Percentiles rank a stretch among this genome's conserved stretches.
Evolutionary conservation across 1,284 basidiomycete species (phyloP).

Genomic region (Golubevia sp.): DNA sequence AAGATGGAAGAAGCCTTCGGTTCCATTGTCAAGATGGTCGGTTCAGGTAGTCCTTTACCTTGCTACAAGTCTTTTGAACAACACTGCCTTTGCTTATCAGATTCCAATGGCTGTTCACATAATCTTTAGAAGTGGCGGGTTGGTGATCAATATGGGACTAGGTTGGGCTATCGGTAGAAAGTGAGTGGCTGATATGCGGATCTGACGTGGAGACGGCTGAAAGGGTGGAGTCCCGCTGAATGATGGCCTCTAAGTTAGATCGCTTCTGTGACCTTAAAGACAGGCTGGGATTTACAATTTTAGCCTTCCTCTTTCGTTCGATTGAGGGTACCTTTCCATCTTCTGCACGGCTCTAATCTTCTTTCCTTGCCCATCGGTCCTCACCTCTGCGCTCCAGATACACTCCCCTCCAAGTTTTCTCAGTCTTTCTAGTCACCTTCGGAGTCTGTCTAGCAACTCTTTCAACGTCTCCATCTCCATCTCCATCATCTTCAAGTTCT

Average conservation of each 20-base stretch:
- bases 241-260: neutral
- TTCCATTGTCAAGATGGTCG: constrained; percentile 77
- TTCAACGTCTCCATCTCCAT: constrained; percentile 67
- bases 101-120: constrained; percentile 93
- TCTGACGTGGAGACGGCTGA: neutral
- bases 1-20: constrained; percentile 37
- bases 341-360: neutral
- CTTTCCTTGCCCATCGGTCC: constrained; percentile 60
- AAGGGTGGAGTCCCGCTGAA: neutral
- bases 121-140: constrained; percentile 88
- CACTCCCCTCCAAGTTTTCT: constrained; percentile 57
- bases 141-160: constrained; percentile 77
- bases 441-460: constrained; percentile 85
- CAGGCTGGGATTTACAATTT: constrained; percentile 4
- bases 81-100: constrained; percentile 79
- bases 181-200: constrained; percentile 10
- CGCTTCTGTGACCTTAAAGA: constrained; percentile 46
- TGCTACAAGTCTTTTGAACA: constrained; percentile 81
- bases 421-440: constrained; percentile 77
- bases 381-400: constrained; percentile 11
- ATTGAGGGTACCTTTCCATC: constrained; percentile 45
- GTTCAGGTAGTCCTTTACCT: constrained; percentile 84
- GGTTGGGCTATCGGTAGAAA: constrained; percentile 72
- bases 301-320: constrained; percentile 29
- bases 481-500: constrained; percentile 13